Base-by-base conservation (phyloP, 2,329 filamentous ascomycete genomes). In the Akanthomyces uredinophilus region DNA sequence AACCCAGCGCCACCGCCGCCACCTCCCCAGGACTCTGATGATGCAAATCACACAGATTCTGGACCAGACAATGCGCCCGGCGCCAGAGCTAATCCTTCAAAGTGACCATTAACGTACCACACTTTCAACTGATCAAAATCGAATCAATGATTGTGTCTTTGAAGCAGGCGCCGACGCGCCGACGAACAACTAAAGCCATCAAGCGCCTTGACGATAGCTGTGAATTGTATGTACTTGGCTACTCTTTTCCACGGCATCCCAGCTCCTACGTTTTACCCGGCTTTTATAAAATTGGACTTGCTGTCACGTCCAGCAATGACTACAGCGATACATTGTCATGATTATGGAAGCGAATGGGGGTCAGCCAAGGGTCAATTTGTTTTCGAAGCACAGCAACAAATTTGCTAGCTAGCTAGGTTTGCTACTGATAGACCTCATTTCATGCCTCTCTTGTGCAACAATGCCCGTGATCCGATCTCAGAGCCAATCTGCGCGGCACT, bases 321-420 rank as follows among this genome's bases (percentile, higher is more conserved):
- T 29, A 8, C 22, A 60, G 57, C 57, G 57, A 46, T 53, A 39
- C 6, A 60, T 4, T 3, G 6, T 1, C n/a, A 43, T 47, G 41
- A 24, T 47, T 44, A 60, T 60, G 20, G 32, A 60, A 46, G 58
- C 50, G 58, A 54, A 39, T 47, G 18, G 16, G 41, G n/a, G 20
- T 47, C 16, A 35, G 27, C 41, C 18, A 7, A 44, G 47, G 27
- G n/a, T 20, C 13, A n/a, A 60, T 60, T 35, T 53, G 49, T 60
- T 47, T 32, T 46, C 39, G 24, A 20, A 46, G 57, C n/a, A 51
- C 27, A 24, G 18, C 22, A 44, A 16, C 32, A 53, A 46, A 27
- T 37, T 53, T 60, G 27, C 58, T 53, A 37, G 29, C 8, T 22
- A 46, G 49, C 27, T 47, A 37, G 39, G 27, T 60, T 60, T 60